These are phyloP conservation scores for Neurospora sp. DNA, from an alignment of 495 filamentous ascomycete genomes.

Conservation along the genomic window DNA sequence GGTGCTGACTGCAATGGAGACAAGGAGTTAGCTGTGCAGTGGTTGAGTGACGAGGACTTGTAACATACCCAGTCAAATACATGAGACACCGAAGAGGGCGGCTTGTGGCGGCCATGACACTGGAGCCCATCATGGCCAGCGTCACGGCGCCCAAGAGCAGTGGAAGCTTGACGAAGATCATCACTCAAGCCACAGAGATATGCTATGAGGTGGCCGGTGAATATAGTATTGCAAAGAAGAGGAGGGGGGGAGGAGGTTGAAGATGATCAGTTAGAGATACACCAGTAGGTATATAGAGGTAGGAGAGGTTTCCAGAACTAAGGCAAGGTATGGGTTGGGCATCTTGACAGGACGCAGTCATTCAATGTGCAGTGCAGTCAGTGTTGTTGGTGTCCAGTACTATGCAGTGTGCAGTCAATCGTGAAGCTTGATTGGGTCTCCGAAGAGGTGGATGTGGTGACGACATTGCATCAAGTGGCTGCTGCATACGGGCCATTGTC, in stretches of 20 bases:
- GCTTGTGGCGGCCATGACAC: slow-evolving; percentile 6
- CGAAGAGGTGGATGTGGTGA: not conserved
- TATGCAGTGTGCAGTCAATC: not conserved
- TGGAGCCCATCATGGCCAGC: not conserved
- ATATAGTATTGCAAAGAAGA: not conserved
- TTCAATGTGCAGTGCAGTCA: not conserved
- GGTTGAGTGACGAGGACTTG: not conserved
- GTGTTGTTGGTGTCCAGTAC: not conserved
- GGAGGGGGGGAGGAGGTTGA: not conserved
- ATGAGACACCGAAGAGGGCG: slow-evolving; percentile 39
- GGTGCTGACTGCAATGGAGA: slow-evolving; percentile 37
- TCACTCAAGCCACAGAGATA: not conserved
- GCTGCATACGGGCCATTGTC: no score
- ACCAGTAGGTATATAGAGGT: not conserved
- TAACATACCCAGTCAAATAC: slow-evolving; percentile 48
- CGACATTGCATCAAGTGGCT: not conserved
- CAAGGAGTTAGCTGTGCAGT: not conserved
- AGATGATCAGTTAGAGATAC: not conserved
- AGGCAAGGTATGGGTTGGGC: not conserved
- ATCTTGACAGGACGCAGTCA: not conserved
- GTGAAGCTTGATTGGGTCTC: not conserved
- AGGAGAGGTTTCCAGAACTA: not conserved
- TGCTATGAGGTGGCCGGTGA: not conserved
- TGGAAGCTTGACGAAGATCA: not conserved
- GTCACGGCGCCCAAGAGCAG: not conserved